phyloP scores from a whole-genome alignment of 1,139 yeast species.

The Pichia sp. region DNA sequence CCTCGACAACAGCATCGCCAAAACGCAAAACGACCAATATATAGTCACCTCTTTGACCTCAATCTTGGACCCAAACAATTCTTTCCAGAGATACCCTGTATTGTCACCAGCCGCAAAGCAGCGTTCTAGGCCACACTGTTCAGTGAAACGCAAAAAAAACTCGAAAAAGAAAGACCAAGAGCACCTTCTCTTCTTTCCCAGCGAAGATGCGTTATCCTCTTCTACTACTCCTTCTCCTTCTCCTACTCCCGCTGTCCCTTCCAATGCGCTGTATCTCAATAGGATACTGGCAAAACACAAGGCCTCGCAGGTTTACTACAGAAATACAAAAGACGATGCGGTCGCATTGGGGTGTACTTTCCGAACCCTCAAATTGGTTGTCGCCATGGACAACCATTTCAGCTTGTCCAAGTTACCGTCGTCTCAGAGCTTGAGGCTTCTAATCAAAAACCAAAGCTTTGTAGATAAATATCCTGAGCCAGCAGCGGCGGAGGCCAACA shows the following conservation, averaged over 20 bases:
- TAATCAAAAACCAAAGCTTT: slow-evolving; percentile 1
- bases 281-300: neutral
- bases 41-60: neutral
- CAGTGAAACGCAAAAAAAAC: neutral
- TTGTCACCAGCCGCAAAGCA: neutral
- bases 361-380: slow-evolving; percentile 1
- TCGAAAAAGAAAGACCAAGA: neutral
- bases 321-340: neutral
- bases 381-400: slow-evolving; percentile 5
- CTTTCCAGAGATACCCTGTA: neutral
- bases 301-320: neutral
- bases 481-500: neutral
- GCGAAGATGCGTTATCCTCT: neutral
- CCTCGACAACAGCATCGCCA: neutral
- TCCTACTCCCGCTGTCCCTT: neutral
- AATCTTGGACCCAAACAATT: neutral
- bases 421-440: neutral
- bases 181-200: neutral
- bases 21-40: neutral
- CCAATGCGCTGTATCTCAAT: neutral
- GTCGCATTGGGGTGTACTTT: neutral
- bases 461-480: neutral
- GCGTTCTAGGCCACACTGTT: neutral
- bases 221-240: neutral
- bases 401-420: slow-evolving; percentile 1